Evolutionary conservation across 352 stramenopile genomes (phyloP), one percentile per base, ranked within the genome.

Genomic region (Globisporangium apiculatum): DNA sequence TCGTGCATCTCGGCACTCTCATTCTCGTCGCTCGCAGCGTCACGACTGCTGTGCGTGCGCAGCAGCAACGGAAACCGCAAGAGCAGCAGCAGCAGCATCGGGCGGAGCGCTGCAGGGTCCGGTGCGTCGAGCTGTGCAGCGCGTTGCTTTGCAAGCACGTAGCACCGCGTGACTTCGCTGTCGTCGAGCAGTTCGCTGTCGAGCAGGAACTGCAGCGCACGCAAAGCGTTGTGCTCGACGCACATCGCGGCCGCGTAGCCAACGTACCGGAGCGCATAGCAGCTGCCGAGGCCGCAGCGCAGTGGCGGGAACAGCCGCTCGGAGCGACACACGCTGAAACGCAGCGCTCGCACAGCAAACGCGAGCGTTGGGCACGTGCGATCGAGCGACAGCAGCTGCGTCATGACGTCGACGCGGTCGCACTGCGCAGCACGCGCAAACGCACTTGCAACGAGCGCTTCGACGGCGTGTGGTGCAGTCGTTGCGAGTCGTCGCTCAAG

Each of bases 21-120:
- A 8, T 36, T 12, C 8, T 52, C 24, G 24, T 31, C 17, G 46
- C 4, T 57, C 10, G 14, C 6, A 40, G n/a, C 7, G 45, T 31
- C 15, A 53, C 18, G 9, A 48, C 55, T 61, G 49, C 24, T 56
- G 35, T 58, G 24, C 45, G 24, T 77, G 15, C n/a, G n/a, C 55
- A 82, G 48, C 17, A 79, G 56, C 42, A 42, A 42, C 6, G 70
- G 62, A 11, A 64, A 78, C 9, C 46, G 50, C 43, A 51, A 36
- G 51, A 82, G 57, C 38, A 83, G 57, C 49, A 76, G 38, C 62
- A 75, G 66, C 4, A 80, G 60, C 56, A 80, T 59, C 8, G 71
- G 69, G 2, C 71, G 73, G 46, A 76, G 73, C n/a, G 57, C 53
- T 11, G 71, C 64, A 0, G 71, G 69, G 37, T 68, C 58, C 24